Evolutionary conservation across 2,329 filamentous ascomycete genomes (phyloP).

Genomic region (Rutstroemia sp.): DNA sequence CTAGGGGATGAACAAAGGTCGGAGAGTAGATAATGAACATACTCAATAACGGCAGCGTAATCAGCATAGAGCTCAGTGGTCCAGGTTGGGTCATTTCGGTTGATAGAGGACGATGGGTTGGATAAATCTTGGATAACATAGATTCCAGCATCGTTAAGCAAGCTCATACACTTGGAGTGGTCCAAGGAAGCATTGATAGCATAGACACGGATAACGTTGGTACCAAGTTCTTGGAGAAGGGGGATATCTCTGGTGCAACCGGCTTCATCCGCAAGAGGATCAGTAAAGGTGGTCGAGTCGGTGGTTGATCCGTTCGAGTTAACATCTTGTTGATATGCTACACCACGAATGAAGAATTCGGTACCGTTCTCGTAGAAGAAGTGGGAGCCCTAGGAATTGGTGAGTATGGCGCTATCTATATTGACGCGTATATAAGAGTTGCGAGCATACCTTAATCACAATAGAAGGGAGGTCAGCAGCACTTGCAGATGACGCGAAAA

Average conservation of each 20-base stretch:
- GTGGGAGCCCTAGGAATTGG: constrained; percentile 25
- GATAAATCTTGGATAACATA: constrained; percentile 91
- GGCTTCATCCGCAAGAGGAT: constrained; percentile 69
- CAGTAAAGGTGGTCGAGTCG: constrained; percentile 54
- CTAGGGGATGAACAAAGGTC: neutral
- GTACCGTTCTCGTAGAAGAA: constrained; percentile 47
- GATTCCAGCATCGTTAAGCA: constrained; percentile 79
- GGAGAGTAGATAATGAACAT: neutral
- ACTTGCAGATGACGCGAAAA: constrained; percentile 40
- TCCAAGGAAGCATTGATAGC: constrained; percentile 74
- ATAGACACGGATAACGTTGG: constrained; percentile 94
- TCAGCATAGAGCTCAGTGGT: constrained; percentile 68
- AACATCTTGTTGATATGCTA: constrained; percentile 88
- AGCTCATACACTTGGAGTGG: constrained; percentile 78
- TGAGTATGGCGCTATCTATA: constrained; percentile 3
- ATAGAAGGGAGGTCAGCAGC: constrained; percentile 49
- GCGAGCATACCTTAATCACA: constrained; percentile 34
- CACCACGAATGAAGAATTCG: constrained; percentile 89
- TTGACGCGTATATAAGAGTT: neutral
- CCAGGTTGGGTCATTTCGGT: constrained; percentile 74
- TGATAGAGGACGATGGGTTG: constrained; percentile 75
- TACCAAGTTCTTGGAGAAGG: constrained; percentile 67
- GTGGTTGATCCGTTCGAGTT: constrained; percentile 46
- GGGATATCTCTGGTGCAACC: constrained; percentile 81
- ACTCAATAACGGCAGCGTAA: constrained; percentile 77